Base-by-base conservation (phyloP, 75 land plant species). In the Selaginella tamariscina region DNA sequence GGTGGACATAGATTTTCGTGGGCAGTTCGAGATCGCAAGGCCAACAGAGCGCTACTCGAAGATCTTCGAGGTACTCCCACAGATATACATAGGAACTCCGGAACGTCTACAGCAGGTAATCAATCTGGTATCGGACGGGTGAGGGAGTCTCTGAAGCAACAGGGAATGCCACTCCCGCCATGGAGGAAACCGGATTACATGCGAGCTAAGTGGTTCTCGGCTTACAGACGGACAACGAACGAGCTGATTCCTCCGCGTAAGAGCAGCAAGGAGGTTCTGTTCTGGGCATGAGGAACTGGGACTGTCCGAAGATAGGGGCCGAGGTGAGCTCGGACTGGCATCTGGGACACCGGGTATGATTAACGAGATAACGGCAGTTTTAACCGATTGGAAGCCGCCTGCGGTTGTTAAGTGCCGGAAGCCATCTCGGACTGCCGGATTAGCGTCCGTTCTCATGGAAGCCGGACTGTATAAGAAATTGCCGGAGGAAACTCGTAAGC, bases 21-120 rank as follows among this genome's bases (percentile, higher is more conserved):
- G 86, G 13, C 92, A 91, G 66, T 95, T 95, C 65, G 91, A 95
- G 68, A 85, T 95, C 55, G 99, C 92, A 9, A 77, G 99, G 0
- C 79, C 99, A 1, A 87, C 92, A 1, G 66, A 74, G 28, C 59
- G 60, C 32, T 95, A 86, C 73, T 71, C 71, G 29, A 30, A 81
- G 5, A 70, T 87, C 60, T 72, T 83, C 54, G 86, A 87, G 30
- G 64, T 69, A 13, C 78, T 95, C 24, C 99, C 99, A 0, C 33
- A 68, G 11, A 75, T 90, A 29, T 90, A 78, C 67, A 87, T 90
- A 13, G 99, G 99, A 0, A 79, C 66, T 49, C 22, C 82, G 0
- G 92, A 87, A 54, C 82, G 92, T 13, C 82, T 95, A 1, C 79
- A 84, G 82, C 84, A 80, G 82, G 84, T 95, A n/a, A 68, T 90